A percentile compares a stretch with the other conserved stretches of the same genome.
phyloP scores from a whole-genome alignment of 192 early-diverging fungal species.

The Lobosporangium transversale region DNA sequence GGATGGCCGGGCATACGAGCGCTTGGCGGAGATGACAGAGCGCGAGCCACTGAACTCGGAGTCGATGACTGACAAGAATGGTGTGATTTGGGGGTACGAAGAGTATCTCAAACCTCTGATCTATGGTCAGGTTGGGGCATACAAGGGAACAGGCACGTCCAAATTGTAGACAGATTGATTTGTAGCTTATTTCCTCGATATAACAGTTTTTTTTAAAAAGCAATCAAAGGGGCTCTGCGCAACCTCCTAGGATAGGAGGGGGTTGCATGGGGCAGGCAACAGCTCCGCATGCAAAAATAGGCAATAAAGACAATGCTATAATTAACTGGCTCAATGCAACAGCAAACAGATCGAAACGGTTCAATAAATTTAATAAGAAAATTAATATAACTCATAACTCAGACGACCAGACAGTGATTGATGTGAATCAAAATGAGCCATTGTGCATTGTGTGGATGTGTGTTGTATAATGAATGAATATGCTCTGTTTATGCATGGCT shows the following conservation, averaged over 20 bases:
- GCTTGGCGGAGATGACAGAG: constrained; percentile 45
- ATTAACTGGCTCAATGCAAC: background rate
- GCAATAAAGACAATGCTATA: too few species aligned
- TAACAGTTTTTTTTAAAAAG: background rate
- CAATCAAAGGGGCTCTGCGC: background rate
- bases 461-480: background rate
- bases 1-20: constrained; percentile 83
- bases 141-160: constrained; percentile 15
- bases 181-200: too few species aligned
- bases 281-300: too few species aligned
- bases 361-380: background rate
- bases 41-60: constrained; percentile 49
- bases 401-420: background rate
- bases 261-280: too few species aligned
- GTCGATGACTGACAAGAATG: constrained; percentile 36
- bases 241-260: too few species aligned
- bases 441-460: background rate
- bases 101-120: constrained; percentile 51
- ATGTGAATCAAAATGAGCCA: background rate
- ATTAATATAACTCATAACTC: too few species aligned
- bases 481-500: too few species aligned
- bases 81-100: constrained; percentile 61
- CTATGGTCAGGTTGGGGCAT: constrained; percentile 24
- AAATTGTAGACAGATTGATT: constrained; percentile 17
- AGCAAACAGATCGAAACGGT: background rate